Evolutionary conservation across 306 rosid genomes (phyloP), one percentile per base, ranked within the genome.

Genomic region (Rosa lucieae): DNA sequence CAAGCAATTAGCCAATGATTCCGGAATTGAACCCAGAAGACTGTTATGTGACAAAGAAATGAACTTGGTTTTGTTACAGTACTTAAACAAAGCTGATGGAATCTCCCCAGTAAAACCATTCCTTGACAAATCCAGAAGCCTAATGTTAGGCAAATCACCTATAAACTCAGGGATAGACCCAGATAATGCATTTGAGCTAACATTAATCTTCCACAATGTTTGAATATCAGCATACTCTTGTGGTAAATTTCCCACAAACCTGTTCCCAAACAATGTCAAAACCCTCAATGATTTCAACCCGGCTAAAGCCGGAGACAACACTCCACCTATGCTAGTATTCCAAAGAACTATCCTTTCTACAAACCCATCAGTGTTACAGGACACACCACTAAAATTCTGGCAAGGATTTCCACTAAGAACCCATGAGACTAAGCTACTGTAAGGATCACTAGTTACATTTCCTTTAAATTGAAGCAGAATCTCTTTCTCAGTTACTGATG

Each of bases 401-500:
- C 99, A 96, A 61, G 91, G 99, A 89, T 90, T 82, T 75, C 92
- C 89, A 84, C 84, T 78, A 0, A 77, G 61, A 82, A 79, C 82
- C 99, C 99, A 96, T 5, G 93, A 85, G 43, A 79, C 75, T 92
- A 96, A 86, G 21, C 80, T 81, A 61, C 69, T 86, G 55, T 70
- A 42, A 4, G 99, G 99, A 83, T 96, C 99, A 17, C 84, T 86
- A 26, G 97, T 85, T 77, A 93, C 59, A 79, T 82, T 90, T 51
- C 89, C 92, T 79, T 89, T 96, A 81, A 96, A 96, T 76, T 96
- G 96, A 76, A 93, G 99, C 86, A 96, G 76, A 91, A 93, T 88
- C 83, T 91, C 96, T 68, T 80, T 90, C 85, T 96, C 99, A 15
- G 92, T 88, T 47, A 48, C 77, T 20, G 90, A 79, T 6, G 85